Conservation (phyloP, 2,329 filamentous ascomycete species). For the Exophiala phaeomuriformis region DNA sequence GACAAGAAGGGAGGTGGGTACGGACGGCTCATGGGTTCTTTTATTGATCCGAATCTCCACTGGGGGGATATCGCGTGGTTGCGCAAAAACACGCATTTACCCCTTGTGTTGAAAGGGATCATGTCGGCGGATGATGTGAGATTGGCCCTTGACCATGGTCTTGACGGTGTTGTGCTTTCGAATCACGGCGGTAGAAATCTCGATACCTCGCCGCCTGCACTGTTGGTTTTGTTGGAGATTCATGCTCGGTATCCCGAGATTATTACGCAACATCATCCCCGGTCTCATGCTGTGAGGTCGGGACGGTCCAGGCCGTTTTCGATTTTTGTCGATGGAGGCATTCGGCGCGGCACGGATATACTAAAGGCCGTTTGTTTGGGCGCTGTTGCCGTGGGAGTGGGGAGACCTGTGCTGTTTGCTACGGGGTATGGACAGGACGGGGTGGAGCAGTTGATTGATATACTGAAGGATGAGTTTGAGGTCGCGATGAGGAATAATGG, state of each 20-base stretch:
- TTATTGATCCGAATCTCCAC: slow-evolving; percentile 47
- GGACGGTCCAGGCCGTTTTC: slow-evolving; percentile 34
- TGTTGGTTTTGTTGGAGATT: slow-evolving; percentile 48
- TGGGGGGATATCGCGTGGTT: slow-evolving; percentile 53
- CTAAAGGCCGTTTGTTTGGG: slow-evolving; percentile 50
- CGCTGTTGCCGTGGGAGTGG: slow-evolving; percentile 49
- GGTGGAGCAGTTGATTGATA: slow-evolving; percentile 49
- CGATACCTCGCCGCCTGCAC: slow-evolving; percentile 45
- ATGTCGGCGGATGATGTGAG: slow-evolving; percentile 52
- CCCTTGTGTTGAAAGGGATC: slow-evolving; percentile 52
- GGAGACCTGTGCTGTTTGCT: slow-evolving; percentile 48
- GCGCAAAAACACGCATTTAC: slow-evolving; percentile 39
- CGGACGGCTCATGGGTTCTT: slow-evolving; percentile 47
- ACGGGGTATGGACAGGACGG: slow-evolving; percentile 50
- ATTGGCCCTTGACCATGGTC: slow-evolving; percentile 45
- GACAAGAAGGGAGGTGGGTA: slow-evolving; percentile 51
- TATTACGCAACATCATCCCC: slow-evolving; percentile 35
- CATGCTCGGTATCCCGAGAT: slow-evolving; percentile 46
- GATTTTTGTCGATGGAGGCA: slow-evolving; percentile 44
- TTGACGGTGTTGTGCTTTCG: slow-evolving; percentile 50
- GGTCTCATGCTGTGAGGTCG: slow-evolving; percentile 16
- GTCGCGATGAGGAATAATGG: slow-evolving; percentile 44
- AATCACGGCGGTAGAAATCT: slow-evolving; percentile 56
- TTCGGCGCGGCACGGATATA: slow-evolving; percentile 49
- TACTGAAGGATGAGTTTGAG: slow-evolving; percentile 44